These are phyloP conservation scores for Tetrahymena borealis DNA, from an alignment of 73 alveolate genomes.

Conservation along the genomic window DNA sequence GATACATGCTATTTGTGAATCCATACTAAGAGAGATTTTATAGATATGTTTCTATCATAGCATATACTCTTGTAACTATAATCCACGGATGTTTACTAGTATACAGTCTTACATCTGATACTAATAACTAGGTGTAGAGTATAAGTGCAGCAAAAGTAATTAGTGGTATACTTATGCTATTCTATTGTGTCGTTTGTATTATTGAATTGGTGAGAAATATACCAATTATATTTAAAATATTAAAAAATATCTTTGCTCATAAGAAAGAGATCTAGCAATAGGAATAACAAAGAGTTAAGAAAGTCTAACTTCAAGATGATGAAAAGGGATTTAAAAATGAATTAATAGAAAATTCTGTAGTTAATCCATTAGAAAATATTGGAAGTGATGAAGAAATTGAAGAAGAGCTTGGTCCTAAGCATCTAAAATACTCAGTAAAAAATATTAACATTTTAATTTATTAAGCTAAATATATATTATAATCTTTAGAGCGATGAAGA, in stretches of 20 bases:
- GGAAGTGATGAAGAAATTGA: not conserved
- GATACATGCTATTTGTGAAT: not conserved
- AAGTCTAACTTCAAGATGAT: not conserved
- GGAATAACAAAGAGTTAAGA: not conserved
- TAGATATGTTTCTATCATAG: not conserved
- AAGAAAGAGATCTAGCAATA: not conserved
- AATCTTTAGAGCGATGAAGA: not conserved
- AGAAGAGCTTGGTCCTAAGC: not conserved
- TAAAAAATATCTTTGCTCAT: not conserved
- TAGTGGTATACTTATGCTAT: not conserved
- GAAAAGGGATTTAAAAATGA: not conserved
- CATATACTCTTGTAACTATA: not conserved
- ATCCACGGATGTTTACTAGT: not conserved
- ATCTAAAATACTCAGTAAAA: not conserved
- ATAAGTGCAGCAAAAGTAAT: not conserved
- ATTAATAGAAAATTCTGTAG: not conserved
- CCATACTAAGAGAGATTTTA: not conserved
- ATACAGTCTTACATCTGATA: not conserved
- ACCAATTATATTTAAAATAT: not conserved
- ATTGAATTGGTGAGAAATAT: not conserved
- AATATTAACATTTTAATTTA: not conserved
- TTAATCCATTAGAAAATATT: not conserved
- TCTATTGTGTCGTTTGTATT: not conserved
- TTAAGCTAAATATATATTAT: not conserved
- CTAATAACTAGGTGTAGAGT: not conserved